Evolutionary conservation across 140 eudicot species (phyloP).

Genomic region (Bidens hawaiensis): DNA sequence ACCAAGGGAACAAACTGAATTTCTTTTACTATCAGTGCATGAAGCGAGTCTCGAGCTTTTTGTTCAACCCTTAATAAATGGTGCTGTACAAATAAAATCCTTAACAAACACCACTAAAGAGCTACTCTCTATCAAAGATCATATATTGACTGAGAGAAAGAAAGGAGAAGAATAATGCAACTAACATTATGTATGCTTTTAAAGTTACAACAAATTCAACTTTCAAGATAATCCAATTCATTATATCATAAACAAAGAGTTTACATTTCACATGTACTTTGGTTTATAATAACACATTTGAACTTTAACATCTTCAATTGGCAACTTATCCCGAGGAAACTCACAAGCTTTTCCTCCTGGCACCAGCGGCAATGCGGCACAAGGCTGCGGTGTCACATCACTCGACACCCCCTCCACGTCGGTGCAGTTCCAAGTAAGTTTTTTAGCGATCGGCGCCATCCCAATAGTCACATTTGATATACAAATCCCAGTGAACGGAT

Average conservation of each 20-base stretch:
- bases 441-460: slow-evolving; percentile 57
- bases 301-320: slow-evolving; percentile 59
- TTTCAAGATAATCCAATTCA: slow-evolving; percentile 10
- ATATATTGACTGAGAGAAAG: too few species aligned
- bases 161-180: too few species aligned
- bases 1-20: too few species aligned
- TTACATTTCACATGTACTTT: slow-evolving; percentile 26
- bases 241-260: slow-evolving; percentile 5
- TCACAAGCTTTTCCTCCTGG: slow-evolving; percentile 46
- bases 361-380: slow-evolving; percentile 44
- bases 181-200: too few species aligned
- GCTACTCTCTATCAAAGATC: too few species aligned
- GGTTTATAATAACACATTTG: slow-evolving; percentile 58
- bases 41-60: too few species aligned
- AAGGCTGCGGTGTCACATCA: slow-evolving; percentile 70
- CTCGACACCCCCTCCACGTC: slow-evolving; percentile 71
- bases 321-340: slow-evolving; percentile 57
- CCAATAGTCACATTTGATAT: slow-evolving; percentile 78
- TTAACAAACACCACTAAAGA: too few species aligned
- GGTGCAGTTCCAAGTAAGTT: slow-evolving; percentile 74
- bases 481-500: slow-evolving; percentile 79
- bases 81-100: too few species aligned
- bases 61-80: too few species aligned
- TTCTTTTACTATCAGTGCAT: too few species aligned
- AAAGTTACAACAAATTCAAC: not conserved